Evolutionary conservation across 106 monocot genomes (phyloP).

Genomic region (Hemerocallis citrina): DNA sequence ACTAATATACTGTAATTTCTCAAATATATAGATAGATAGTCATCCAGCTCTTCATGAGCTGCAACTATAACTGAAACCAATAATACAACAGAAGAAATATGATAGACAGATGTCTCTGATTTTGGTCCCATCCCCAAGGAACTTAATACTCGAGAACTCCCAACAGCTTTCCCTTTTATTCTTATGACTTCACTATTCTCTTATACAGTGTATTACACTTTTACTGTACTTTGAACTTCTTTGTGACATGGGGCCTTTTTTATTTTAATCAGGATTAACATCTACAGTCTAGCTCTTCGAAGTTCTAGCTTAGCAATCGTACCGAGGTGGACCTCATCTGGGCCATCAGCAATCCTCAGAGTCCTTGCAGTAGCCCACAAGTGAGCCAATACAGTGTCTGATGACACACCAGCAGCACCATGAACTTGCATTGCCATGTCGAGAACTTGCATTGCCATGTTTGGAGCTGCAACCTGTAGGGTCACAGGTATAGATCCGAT

Average conservation of each 20-base stretch:
- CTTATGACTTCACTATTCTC: neutral
- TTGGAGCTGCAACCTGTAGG: constrained; percentile 81
- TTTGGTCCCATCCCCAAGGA: too few relatives aligned
- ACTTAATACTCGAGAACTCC: too few relatives aligned
- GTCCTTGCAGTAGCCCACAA: constrained; percentile 86
- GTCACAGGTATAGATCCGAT: neutral
- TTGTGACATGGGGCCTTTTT: neutral
- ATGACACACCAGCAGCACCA: constrained; percentile 86
- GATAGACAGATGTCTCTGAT: too few relatives aligned
- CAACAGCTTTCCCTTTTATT: too few relatives aligned
- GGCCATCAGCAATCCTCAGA: constrained; percentile 90
- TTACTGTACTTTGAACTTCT: neutral
- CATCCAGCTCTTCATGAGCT: too few relatives aligned
- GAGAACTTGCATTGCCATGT: constrained; percentile 88
- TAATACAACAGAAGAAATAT: too few relatives aligned
- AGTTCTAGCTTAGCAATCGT: constrained; percentile 93
- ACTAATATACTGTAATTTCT: too few relatives aligned
- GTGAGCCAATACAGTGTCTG: constrained; percentile 78
- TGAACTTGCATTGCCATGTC: constrained; percentile 96
- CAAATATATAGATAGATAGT: too few relatives aligned
- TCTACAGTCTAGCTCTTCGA: constrained; percentile 51
- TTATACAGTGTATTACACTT: neutral
- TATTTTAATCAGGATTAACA: neutral
- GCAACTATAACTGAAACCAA: too few relatives aligned
- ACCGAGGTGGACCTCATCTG: constrained; percentile 96